Evolutionary conservation across 2,329 filamentous ascomycete genomes (phyloP), one percentile per base, ranked within the genome.

Genomic region (Trichoderma citrinoviride): DNA sequence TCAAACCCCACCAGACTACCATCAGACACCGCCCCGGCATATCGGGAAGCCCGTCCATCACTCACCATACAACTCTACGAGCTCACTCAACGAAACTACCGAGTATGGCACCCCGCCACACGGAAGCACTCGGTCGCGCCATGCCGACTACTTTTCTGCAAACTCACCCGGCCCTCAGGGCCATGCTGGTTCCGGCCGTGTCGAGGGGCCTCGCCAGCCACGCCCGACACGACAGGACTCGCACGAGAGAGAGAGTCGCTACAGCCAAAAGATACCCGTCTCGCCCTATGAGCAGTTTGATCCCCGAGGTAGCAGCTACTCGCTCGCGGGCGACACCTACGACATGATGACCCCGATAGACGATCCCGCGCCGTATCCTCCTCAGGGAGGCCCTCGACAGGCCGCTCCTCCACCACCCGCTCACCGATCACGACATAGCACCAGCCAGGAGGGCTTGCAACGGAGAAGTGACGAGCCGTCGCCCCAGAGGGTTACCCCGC

Each of bases 321-420:
- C 73, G 27, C 69, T 75, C 1, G 71, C 75, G 19, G 70, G 73
- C 54, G 74, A 77, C 49, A 71, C 71, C 7, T 75, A 74, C 62
- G 76, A 78, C 53, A 70, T 71, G 33, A 37, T 37, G 37, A 69
- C 72, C 4, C 58, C 55, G 64, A 65, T 69, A 33, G 76, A 78
- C 7, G 76, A 78, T 15, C 60, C 65, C 6, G 72, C 75, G 25
- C 75, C 78, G 10, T 73, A 72, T 52, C 75, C 75, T 7, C 70
- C 76, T 4, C 66, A 75, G 7, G 81, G 82, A 2, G 75, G 79
- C 46, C 80, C 80, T 37, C 58, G 40, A 10, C 61, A 64, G 10
- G 78, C 78, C 3, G 84, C 85, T 6, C 85, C 85, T 3, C 85
- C 83, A 7, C 85, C 85, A 0, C 85, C 85, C 3, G 84, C 78